Evolutionary conservation across 371 early-diverging fungal genomes (phyloP), one percentile per base, ranked within the genome.

Genomic region (Rhizopus sp.): DNA sequence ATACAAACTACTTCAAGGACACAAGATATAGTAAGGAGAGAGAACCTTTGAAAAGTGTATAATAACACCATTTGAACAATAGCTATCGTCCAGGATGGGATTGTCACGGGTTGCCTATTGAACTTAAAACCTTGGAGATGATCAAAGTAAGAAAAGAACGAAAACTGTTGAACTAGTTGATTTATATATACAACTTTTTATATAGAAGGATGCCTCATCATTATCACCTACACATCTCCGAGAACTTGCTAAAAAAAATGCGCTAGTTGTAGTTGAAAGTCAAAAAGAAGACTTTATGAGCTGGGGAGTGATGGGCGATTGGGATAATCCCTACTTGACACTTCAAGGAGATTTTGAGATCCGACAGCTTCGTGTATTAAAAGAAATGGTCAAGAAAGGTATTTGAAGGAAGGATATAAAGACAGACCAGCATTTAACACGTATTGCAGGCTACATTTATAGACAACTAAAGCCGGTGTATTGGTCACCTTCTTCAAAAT

Each of bases 51-150:
- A 23, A 17, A 58, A 5, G 29, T 29, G 52, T 29, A 37, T 9
- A 37, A 42, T 42, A 12, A 12, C 5, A n/a, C 13, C 13, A 41
- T n/a, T 37, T 10, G n/a, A 8, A 17, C 13, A 30, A 4, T 57
- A 88, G 88, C 57, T 88, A 94, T 66, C 87, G 90, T 8, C 97
- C 97, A 59, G 98, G 98, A 47, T 98, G 94, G 90, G 98, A 98
- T 75, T 94, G 95, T 60, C 98, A 98, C 62, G 98, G 98, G 2
- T 72, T 98, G 31, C 98, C 98, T 8, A 96, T 98, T 54, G 98
- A 98, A 70, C 82, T 93, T 47, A 97, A 96, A 70, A 93, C 93
- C 2, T 69, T 93, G 34, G 84, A 85, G 12, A 77, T 80, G 51
- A 71, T 91, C 29, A 81, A 82, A 59, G 83, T 72, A 66, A 72